A percentile compares a stretch with the other conserved stretches of the same genome.
These are phyloP conservation scores for Penicillium salamii DNA, from an alignment of 495 filamentous ascomycete genomes.

Conservation along the genomic window DNA sequence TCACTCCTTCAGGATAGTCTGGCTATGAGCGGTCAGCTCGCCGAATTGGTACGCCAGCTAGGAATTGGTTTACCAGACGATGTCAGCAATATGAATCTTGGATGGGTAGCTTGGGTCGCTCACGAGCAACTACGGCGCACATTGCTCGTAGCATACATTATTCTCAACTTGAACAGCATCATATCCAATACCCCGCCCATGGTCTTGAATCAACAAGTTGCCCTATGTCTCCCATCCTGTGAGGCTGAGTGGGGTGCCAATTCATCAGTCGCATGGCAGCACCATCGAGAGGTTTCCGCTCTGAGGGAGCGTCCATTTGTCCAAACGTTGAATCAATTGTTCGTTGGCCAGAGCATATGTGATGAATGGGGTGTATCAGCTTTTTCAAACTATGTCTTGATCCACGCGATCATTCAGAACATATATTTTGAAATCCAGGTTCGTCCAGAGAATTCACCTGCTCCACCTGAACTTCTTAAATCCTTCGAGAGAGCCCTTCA, in stretches of 20 bases:
- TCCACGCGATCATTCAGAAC: slow-evolving; percentile 33
- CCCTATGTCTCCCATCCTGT: slow-evolving; percentile 14
- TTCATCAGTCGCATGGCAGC: slow-evolving; percentile 3
- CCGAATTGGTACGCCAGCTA: neutral
- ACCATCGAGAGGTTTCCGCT: slow-evolving; percentile 3
- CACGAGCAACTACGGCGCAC: slow-evolving; percentile 8
- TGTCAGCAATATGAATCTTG: neutral
- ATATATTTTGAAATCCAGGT: slow-evolving; percentile 32
- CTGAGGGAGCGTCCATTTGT: neutral
- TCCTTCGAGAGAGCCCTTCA: slow-evolving; percentile 40
- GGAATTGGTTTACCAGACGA: neutral
- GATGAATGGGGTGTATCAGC: slow-evolving; percentile 14
- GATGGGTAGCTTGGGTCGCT: neutral
- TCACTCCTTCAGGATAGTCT: slow-evolving; percentile 3
- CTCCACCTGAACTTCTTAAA: neutral
- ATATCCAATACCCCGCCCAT: slow-evolving; percentile 15
- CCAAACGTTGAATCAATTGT: neutral
- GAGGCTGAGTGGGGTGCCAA: slow-evolving; percentile 16
- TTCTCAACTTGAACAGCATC: slow-evolving; percentile 16
- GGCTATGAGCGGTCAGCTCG: slow-evolving; percentile 4
- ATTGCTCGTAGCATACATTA: slow-evolving; percentile 11
- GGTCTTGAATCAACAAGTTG: slow-evolving; percentile 14
- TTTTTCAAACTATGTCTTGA: slow-evolving; percentile 25
- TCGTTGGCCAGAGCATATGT: slow-evolving; percentile 14
- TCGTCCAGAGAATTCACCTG: slow-evolving; percentile 17